phyloP scores from a whole-genome alignment of 2,329 filamentous ascomycete species.

The Scytalidium sp. region DNA sequence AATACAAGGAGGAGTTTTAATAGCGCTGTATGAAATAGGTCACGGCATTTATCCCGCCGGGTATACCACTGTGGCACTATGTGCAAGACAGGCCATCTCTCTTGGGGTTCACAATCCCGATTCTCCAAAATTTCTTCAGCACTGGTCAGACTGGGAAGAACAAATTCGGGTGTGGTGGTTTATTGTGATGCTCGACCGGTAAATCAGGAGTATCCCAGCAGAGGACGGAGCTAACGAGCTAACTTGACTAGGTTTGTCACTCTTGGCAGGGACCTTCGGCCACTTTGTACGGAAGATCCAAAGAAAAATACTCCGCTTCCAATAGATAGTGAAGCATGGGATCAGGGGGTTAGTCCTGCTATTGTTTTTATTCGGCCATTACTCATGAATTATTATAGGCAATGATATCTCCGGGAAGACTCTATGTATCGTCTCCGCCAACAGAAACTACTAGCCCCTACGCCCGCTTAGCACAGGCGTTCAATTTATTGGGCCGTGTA shows the following conservation, averaged over 20 bases:
- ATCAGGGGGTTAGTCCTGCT: neutral
- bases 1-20: constrained; percentile 11
- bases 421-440: neutral
- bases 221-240: neutral
- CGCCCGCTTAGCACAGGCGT: neutral
- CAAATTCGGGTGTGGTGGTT: constrained; percentile 15
- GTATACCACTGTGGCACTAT: neutral
- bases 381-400: neutral
- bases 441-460: neutral
- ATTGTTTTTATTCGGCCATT: neutral
- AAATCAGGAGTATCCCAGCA: neutral
- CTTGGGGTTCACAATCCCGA: constrained; percentile 6
- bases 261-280: neutral
- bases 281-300: neutral
- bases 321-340: neutral
- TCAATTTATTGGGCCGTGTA: neutral
- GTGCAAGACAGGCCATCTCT: neutral
- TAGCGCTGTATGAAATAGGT: constrained; percentile 6
- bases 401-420: neutral
- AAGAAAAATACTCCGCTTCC: neutral
- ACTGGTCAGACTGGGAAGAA: constrained; percentile 1
- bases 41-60: neutral
- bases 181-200: constrained; percentile 16
- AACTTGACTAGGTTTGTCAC: neutral
- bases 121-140: neutral